Evolutionary conservation across 2,329 filamentous ascomycete genomes (phyloP), one percentile per base, ranked within the genome.

Genomic region (Colletotrichum lentis): DNA sequence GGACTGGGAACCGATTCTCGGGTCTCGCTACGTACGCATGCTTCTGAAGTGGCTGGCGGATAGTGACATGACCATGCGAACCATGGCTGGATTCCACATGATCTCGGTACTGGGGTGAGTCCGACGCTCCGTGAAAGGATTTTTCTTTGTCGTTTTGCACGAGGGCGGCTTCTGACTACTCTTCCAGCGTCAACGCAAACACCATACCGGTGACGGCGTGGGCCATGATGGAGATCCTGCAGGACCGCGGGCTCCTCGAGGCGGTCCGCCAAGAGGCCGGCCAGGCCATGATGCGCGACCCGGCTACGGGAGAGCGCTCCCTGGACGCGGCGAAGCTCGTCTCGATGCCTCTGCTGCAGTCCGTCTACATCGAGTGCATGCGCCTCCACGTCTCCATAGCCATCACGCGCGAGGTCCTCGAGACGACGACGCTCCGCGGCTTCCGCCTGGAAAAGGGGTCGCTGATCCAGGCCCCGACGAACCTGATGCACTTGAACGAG

Each of bases 1-100:
- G 0, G 60, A 71, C 8, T 78, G 75, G 74, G 76, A 79, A n/a
- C 73, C 73, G 0, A 57, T 69, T 18, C 74, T 74, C 12, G 77
- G 77, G 2, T 71, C 72, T 2, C 69, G 70, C 3, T 69, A 73
- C 24, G 62, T 60, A 18, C 72, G 75, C 3, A 62, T 72, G 52
- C 56, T 70, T 1, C 58, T 69, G 0, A 72, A 66, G 27, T 75
- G 73, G 71, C 54, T 72, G 3, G 64, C 71, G 4, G 70, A 72
- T 0, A 41, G 22, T 1, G 71, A 70, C 0, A 73, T 75, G 60
- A 61, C 67, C 2, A 54, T 58, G 31, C 50, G 64, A 3, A 64
- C 70, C 3, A 49, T 54, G 20, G 69, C 67, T 1, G 73, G 70
- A 3, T 60, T 65, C 22, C 46, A 62, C 44, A 54, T 62, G 10